Conservation (phyloP, 1,284 basidiomycete genomes). For the Sphaerobolus stellatus region DNA sequence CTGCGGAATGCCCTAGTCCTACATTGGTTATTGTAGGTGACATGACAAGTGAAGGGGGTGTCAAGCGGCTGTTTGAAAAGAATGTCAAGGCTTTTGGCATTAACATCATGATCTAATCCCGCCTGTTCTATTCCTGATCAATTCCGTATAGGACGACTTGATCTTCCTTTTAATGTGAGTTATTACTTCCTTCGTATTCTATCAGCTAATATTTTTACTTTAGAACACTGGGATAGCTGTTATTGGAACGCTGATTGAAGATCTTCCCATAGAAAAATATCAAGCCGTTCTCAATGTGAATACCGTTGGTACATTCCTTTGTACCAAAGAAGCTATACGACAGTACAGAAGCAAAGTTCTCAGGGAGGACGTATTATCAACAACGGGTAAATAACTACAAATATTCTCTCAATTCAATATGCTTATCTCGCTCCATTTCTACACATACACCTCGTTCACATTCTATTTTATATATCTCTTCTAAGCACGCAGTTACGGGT, state of each 20-base stretch:
- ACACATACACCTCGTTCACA: conserved; percentile 72
- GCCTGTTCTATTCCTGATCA: conserved; percentile 5
- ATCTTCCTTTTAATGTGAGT: conserved; percentile 80
- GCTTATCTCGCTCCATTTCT: conserved; percentile 54
- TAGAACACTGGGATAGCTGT: conserved; percentile 68
- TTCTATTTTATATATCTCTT: conserved; percentile 66
- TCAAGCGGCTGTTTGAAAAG: conserved; percentile 56
- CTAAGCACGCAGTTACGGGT: conserved; percentile 78
- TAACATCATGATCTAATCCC: conserved; percentile 18
- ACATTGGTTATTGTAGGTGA: conserved; percentile 57
- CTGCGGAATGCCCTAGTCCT: conserved; percentile 43
- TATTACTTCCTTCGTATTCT: conserved; percentile 8
- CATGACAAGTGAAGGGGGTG: conserved; percentile 59
- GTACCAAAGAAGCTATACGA: conserved; percentile 72
- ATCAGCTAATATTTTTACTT: too few species aligned
- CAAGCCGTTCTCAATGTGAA: conserved; percentile 68
- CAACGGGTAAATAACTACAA: conserved; percentile 10
- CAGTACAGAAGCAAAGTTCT: conserved; percentile 70
- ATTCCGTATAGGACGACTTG: conserved; percentile 73
- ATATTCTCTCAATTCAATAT: not conserved
- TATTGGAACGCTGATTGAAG: conserved; percentile 56
- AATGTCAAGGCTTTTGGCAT: conserved; percentile 59
- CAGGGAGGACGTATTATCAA: conserved; percentile 52
- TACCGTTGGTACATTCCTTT: conserved; percentile 70
- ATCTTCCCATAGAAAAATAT: conserved; percentile 61